phyloP scores from a whole-genome alignment of 139 green algal species.

The Micractinium sp. region DNA sequence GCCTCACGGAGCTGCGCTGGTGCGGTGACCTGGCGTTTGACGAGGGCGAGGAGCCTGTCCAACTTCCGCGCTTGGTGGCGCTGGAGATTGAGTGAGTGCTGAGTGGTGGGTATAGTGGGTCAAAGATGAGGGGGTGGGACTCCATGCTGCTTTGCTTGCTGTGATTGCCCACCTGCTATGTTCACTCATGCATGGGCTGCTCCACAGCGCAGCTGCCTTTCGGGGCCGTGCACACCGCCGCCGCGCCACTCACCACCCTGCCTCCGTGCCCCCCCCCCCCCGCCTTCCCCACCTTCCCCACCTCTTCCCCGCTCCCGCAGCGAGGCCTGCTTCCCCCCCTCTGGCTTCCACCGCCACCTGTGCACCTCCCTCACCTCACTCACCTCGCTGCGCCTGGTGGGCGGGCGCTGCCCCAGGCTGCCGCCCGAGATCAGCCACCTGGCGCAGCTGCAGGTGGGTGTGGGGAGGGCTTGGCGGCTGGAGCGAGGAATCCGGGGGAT shows the following conservation, averaged over 20 bases:
- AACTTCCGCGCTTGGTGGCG: slow-evolving; percentile 10
- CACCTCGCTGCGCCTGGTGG: slow-evolving; percentile 29
- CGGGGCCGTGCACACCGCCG: neutral
- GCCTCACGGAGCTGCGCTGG: slow-evolving; percentile 31
- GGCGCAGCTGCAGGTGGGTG: slow-evolving; percentile 11
- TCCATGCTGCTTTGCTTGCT: no score
- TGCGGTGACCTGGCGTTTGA: slow-evolving; percentile 27
- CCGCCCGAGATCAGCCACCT: slow-evolving; percentile 7
- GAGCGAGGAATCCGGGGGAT: no score
- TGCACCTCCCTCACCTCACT: slow-evolving; percentile 7
- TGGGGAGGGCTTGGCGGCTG: neutral
- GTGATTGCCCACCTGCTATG: neutral
- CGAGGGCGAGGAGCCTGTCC: neutral
- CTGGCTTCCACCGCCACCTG: neutral
- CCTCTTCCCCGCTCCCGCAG: neutral
- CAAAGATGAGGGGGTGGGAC: no score
- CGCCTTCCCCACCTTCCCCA: neutral
- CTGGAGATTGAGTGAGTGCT: slow-evolving; percentile 32
- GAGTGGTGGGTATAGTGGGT: no score
- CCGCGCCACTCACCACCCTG: neutral
- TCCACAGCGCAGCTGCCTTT: neutral
- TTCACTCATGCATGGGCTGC: no score
- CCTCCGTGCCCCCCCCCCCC: neutral
- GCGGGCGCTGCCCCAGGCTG: slow-evolving; percentile 11
- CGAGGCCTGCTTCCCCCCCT: slow-evolving; percentile 10